These are phyloP conservation scores for Penicillium coffeae DNA, from an alignment of 495 filamentous ascomycete genomes.

Conservation along the genomic window DNA sequence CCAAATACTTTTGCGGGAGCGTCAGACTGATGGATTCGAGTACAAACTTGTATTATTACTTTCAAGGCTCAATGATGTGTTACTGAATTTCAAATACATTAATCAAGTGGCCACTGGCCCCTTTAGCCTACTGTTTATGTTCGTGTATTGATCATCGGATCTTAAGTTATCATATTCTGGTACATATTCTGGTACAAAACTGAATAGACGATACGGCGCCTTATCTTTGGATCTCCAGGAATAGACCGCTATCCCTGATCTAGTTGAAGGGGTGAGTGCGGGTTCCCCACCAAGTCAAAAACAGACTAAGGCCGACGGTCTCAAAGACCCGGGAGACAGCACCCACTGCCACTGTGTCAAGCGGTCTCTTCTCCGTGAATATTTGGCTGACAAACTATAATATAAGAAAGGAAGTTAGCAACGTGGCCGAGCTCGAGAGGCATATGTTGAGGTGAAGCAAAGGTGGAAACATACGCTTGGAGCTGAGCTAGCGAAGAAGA, in stretches of 20 bases:
- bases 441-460: not conserved
- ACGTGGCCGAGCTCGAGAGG: too few species aligned
- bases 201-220: not conserved
- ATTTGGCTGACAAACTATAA: constrained; percentile 79
- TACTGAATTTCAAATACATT: constrained; percentile 5
- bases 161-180: not conserved
- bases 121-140: too few species aligned
- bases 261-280: constrained; percentile 79
- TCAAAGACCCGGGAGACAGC: constrained; percentile 80
- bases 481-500: constrained; percentile 88
- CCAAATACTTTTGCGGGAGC: too few species aligned
- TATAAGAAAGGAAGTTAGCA: too few species aligned
- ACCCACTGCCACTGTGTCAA: constrained; percentile 85
- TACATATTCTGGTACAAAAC: not conserved
- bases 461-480: constrained; percentile 66
- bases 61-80: too few species aligned
- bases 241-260: constrained; percentile 2
- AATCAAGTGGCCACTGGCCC: constrained; percentile 1
- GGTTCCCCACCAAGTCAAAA: constrained; percentile 97
- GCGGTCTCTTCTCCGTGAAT: constrained; percentile 83
- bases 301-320: constrained; percentile 85
- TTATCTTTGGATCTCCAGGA: not conserved
- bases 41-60: too few species aligned
- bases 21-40: too few species aligned
- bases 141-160: too few species aligned